phyloP scores from a whole-genome alignment of 1,284 basidiomycete species.

The Mycosarcoma maydis region DNA sequence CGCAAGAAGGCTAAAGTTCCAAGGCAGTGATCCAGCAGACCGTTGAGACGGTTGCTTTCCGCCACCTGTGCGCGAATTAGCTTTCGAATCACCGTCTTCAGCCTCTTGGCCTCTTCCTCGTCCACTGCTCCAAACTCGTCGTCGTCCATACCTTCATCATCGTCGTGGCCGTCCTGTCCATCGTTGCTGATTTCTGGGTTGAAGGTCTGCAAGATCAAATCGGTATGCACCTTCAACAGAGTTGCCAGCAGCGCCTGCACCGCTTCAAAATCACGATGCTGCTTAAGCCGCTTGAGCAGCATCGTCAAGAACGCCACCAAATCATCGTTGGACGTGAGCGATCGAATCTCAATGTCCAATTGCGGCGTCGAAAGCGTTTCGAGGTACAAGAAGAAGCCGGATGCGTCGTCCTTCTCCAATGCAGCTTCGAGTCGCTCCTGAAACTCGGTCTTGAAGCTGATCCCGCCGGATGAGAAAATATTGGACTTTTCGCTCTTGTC shows the following conservation, averaged over 20 bases:
- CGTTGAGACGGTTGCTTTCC: constrained; percentile 51
- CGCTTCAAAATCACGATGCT: constrained; percentile 91
- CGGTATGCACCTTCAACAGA: constrained; percentile 84
- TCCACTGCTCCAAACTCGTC: constrained; percentile 8
- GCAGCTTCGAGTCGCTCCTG: constrained; percentile 48
- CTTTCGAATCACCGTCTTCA: constrained; percentile 42
- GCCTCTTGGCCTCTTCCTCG: constrained; percentile 26
- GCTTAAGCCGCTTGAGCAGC: constrained; percentile 77
- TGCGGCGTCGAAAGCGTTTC: constrained; percentile 89
- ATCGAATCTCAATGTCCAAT: constrained; percentile 88
- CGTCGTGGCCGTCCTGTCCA: constrained; percentile 68
- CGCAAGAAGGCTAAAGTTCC: constrained; percentile 61
- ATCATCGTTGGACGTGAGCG: constrained; percentile 74
- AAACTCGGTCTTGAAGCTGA: constrained; percentile 53
- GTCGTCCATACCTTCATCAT: constrained; percentile 20
- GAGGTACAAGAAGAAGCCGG: constrained; percentile 80
- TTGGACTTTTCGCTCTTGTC: constrained; percentile 16
- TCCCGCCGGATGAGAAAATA: constrained; percentile 37
- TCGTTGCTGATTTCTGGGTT: constrained; percentile 76
- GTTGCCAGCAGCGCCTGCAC: constrained; percentile 88
- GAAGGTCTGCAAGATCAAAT: constrained; percentile 66
- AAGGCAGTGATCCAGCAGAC: constrained; percentile 61
- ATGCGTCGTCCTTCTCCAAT: constrained; percentile 37
- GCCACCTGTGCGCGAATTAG: constrained; percentile 51
- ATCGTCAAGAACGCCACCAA: constrained; percentile 79